Evolutionary conservation across 306 rosid species (phyloP).

Genomic region (Hippophae tibetana): DNA sequence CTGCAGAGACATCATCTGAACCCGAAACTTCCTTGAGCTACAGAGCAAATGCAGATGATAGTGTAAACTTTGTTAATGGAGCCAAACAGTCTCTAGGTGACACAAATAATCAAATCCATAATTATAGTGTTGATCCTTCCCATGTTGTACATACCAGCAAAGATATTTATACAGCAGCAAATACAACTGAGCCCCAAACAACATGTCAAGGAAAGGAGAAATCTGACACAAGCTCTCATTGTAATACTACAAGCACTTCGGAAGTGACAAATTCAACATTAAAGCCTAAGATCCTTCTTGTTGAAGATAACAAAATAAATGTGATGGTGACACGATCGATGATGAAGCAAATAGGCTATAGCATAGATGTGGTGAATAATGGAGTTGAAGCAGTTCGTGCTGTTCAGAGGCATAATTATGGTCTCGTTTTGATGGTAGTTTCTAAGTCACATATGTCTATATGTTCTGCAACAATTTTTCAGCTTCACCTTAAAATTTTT

Average conservation of each 20-base stretch:
- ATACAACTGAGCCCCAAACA: constrained; percentile 22
- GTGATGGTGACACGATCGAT: constrained; percentile 83
- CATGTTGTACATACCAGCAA: constrained; percentile 17
- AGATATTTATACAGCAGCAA: constrained; percentile 24
- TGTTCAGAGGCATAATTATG: constrained; percentile 47
- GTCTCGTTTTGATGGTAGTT: constrained; percentile 75
- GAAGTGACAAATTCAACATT: constrained; percentile 26
- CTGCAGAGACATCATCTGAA: constrained; percentile 25
- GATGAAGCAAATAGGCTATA: constrained; percentile 86
- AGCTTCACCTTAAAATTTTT: constrained; percentile 3
- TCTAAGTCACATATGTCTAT: background rate
- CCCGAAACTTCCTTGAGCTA: constrained; percentile 34
- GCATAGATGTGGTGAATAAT: constrained; percentile 68
- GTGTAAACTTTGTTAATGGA: constrained; percentile 18
- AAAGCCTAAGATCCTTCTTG: constrained; percentile 75
- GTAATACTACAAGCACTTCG: constrained; percentile 19
- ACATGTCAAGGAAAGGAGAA: constrained; percentile 33
- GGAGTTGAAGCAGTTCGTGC: constrained; percentile 83
- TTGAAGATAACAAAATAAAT: constrained; percentile 86
- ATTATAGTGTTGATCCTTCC: constrained; percentile 28
- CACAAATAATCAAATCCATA: constrained; percentile 20
- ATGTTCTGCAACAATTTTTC: background rate
- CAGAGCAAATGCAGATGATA: constrained; percentile 14
- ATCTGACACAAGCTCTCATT: constrained; percentile 21
- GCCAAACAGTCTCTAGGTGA: constrained; percentile 21